Conservation (phyloP, 768 basidiomycete species). For the Pleurotus djamor region DNA sequence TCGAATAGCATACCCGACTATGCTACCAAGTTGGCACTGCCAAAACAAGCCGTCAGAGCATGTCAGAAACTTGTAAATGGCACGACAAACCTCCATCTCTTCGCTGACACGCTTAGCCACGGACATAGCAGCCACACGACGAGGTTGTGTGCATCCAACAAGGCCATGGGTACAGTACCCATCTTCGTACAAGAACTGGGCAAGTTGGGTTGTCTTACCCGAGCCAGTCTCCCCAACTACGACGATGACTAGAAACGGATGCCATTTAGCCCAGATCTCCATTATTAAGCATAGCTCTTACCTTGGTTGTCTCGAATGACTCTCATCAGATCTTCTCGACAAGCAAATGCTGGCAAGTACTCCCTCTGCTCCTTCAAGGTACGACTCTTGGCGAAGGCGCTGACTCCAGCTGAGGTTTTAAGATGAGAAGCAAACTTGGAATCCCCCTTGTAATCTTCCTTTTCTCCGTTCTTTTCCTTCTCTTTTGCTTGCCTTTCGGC, state of each 20-base stretch:
- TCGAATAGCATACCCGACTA: slow-evolving; percentile 96
- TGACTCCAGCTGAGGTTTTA: slow-evolving; percentile 75
- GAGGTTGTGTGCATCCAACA: slow-evolving; percentile 96
- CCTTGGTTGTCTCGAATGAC: slow-evolving; percentile 95
- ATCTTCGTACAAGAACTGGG: slow-evolving; percentile 96
- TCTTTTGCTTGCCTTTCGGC: slow-evolving; percentile 45
- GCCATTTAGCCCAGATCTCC: slow-evolving; percentile 4
- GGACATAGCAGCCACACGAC: slow-evolving; percentile 99
- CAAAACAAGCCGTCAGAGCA: neutral
- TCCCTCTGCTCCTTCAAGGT: slow-evolving; percentile 95
- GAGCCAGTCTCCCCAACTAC: slow-evolving; percentile 99
- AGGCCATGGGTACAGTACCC: slow-evolving; percentile 90
- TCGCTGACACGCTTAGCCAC: slow-evolving; percentile 99
- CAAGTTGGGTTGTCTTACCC: slow-evolving; percentile 95
- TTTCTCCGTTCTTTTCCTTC: slow-evolving; percentile 49
- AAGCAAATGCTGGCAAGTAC: slow-evolving; percentile 96
- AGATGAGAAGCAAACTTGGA: slow-evolving; percentile 97
- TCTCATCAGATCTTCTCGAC: slow-evolving; percentile 88
- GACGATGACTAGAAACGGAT: slow-evolving; percentile 63
- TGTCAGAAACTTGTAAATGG: neutral
- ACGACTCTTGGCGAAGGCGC: slow-evolving; percentile 75
- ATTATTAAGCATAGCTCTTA: slow-evolving; percentile 18
- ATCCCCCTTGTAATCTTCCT: slow-evolving; percentile 85
- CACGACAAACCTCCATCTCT: slow-evolving; percentile 84
- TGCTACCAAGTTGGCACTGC: slow-evolving; percentile 84